phyloP scores from a whole-genome alignment of 2,329 filamentous ascomycete genomes.

The Cordyceps javanica region DNA sequence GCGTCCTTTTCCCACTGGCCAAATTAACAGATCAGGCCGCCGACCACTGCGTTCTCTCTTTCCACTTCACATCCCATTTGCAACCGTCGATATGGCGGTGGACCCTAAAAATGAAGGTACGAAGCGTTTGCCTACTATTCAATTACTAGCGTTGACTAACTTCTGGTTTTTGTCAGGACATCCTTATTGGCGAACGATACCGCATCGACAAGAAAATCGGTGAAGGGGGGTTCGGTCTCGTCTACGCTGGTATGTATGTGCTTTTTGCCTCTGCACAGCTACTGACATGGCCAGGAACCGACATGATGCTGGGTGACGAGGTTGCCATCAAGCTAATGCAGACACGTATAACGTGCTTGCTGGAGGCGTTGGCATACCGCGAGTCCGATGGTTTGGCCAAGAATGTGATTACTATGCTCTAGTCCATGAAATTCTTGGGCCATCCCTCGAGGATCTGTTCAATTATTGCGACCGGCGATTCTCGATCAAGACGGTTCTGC shows the following conservation, averaged over 20 bases:
- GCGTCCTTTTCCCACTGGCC: not conserved
- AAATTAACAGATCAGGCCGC: not conserved
- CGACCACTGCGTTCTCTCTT: not conserved
- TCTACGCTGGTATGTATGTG: constrained; percentile 16
- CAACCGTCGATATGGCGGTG: not conserved
- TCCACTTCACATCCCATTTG: not conserved
- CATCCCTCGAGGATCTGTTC: constrained; percentile 62
- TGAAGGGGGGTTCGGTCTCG: constrained; percentile 17
- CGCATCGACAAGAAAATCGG: constrained; percentile 18
- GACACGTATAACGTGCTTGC: constrained; percentile 15
- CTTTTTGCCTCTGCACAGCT: not conserved
- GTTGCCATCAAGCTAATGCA: constrained; percentile 26
- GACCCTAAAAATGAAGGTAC: not conserved
- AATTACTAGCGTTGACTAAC: not conserved
- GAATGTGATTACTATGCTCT: constrained; percentile 19
- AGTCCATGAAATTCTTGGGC: constrained; percentile 37
- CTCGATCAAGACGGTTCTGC: constrained; percentile 21
- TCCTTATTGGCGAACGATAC: constrained; percentile 17
- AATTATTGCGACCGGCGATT: constrained; percentile 17
- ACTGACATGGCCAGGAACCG: constrained; percentile 15
- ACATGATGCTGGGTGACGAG: constrained; percentile 23
- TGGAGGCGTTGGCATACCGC: constrained; percentile 18
- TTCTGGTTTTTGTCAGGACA: constrained; percentile 11
- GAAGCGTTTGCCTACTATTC: not conserved
- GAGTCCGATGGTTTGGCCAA: constrained; percentile 17